Conservation (phyloP, 192 early-diverging fungal genomes). For the Mycoemilia scoparia region DNA sequence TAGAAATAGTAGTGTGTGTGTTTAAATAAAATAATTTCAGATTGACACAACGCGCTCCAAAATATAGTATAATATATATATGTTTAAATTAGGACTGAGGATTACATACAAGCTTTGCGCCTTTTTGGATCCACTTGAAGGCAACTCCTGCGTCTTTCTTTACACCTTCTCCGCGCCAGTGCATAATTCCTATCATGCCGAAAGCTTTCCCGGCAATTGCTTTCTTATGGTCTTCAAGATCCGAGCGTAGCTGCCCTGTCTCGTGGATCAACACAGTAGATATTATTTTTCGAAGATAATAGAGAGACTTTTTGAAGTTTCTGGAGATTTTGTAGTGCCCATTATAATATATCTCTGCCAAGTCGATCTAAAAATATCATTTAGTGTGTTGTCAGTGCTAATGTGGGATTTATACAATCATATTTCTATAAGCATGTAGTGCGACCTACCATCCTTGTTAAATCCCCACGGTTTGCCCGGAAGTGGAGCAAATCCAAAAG, state of each 20-base stretch:
- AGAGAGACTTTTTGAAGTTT: constrained; percentile 7
- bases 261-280: constrained; percentile 4
- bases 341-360: constrained; percentile 70
- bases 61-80: not conserved
- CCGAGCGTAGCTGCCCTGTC: constrained; percentile 9
- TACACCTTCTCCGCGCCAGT: constrained; percentile 79
- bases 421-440: not conserved
- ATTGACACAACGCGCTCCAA: not conserved
- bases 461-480: constrained; percentile 30
- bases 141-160: constrained; percentile 38
- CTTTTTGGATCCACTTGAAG: constrained; percentile 56
- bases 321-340: constrained; percentile 33
- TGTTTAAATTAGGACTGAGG: too few species aligned
- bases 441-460: constrained; percentile 2
- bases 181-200: constrained; percentile 70
- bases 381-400: constrained; percentile 2
- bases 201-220: constrained; percentile 46
- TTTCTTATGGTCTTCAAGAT: constrained; percentile 7
- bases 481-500: constrained; percentile 54
- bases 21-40: not conserved
- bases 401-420: not conserved
- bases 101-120: constrained; percentile 37
- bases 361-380: constrained; percentile 33
- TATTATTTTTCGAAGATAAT: constrained; percentile 10
- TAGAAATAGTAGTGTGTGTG: not conserved